These are phyloP conservation scores for Cylindrodendrum hubeiense DNA, from an alignment of 2,329 filamentous ascomycete genomes.

Conservation along the genomic window DNA sequence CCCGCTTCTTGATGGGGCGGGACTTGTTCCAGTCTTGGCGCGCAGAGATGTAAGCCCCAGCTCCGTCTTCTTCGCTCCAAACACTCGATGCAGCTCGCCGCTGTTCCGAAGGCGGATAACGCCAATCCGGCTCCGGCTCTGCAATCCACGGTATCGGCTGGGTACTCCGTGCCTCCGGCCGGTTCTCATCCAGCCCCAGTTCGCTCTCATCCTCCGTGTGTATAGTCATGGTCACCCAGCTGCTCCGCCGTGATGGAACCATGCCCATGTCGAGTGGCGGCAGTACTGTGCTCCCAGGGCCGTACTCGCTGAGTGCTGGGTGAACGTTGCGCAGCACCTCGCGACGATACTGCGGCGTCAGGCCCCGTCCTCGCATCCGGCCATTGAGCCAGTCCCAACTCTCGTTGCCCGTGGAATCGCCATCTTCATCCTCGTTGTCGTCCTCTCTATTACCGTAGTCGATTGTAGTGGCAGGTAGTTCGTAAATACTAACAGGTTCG, in stretches of 20 bases:
- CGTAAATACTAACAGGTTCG: background rate
- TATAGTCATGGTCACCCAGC: slow-evolving; percentile 13
- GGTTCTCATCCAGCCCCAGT: background rate
- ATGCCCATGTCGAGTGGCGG: background rate
- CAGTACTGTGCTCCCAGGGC: slow-evolving; percentile 6
- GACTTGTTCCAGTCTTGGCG: slow-evolving; percentile 1
- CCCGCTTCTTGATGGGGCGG: background rate
- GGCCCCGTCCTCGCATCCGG: slow-evolving; percentile 22
- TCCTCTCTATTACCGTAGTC: too few species aligned
- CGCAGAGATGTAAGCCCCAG: slow-evolving; percentile 1
- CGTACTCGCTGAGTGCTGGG: slow-evolving; percentile 36
- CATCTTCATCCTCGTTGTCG: background rate
- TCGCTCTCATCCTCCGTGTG: background rate
- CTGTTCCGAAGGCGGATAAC: background rate
- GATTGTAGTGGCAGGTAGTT: background rate
- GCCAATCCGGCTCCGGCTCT: background rate
- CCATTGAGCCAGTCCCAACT: slow-evolving; percentile 34
- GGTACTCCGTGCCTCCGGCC: background rate
- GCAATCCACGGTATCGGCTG: background rate
- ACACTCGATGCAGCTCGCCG: background rate
- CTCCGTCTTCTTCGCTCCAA: background rate
- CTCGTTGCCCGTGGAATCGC: slow-evolving; percentile 8
- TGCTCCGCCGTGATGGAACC: background rate
- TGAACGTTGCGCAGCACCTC: slow-evolving; percentile 29
- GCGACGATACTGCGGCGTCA: slow-evolving; percentile 24